Base-by-base conservation (phyloP, 129 eudicot species). In the Helianthus tuberosus region DNA sequence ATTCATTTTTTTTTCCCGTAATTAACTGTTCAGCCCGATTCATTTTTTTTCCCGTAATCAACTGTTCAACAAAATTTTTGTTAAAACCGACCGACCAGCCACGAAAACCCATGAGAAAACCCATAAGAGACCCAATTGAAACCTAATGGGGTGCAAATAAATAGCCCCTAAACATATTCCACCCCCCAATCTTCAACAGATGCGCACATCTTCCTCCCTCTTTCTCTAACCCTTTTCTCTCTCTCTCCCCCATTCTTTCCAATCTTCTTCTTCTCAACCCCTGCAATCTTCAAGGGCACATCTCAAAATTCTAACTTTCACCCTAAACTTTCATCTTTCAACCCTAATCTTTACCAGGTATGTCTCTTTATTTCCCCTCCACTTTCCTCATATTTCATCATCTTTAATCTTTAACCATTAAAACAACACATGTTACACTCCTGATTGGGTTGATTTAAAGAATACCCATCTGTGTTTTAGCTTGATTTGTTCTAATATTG, bases 331-430 rank as follows among this genome's bases (percentile, higher is more conserved):
- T 81, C 77, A 14, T 38, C 52, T 69, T 69, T 69, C 57, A 46
- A 75, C 84, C 80, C 84, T 80, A 80, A 72, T 72, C 82, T 78
- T 75, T 80, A 69, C 25, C 69, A 81, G 85, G 85, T 81, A 75
- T 75, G 25, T 11, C 79, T 17, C 54, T 80, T 80, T 67, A 16
- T 66, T 75, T 62, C 80, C 79, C 68, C 38, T 54, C 36, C 29
- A 62, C 71, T 64, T 62, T 68, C 48, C 0, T 63, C 67, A 17
- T 7, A 54, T 66, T 66, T 51, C 15, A 20, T 61, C 62, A 27
- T 67, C 51, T 67, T 23, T 15, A 7, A 14, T 38, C 38, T 67
- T 75, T 67, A 10, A 15, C 17, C 35, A 48, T 5, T 3, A 55
- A 53, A 6, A 67, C 43, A 39, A 23, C 13, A 43, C 43, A 11